Base-by-base conservation (phyloP, 1,139 yeast genomes). In the Lizanozyma gosingica region DNA sequence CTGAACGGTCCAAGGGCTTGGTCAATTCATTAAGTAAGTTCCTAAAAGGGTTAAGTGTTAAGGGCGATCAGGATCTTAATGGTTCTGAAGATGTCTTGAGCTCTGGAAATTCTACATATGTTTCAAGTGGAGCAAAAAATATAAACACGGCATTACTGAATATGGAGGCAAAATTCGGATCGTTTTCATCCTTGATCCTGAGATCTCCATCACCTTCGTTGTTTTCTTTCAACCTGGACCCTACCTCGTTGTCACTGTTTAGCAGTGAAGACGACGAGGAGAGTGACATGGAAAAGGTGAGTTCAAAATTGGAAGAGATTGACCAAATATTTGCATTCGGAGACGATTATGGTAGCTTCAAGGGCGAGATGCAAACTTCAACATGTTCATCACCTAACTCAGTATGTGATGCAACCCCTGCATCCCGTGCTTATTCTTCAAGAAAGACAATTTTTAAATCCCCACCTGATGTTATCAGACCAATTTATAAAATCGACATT, bases 391-490 rank as follows among this genome's bases (percentile, higher is more conserved):
- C 11, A 14, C 14, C 6, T 33, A 4, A 11, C 16, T 15, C 35
- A 4, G 32, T 8, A n/a, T 29, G 3, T 3, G 29, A 34, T 2
- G 36, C 54, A 6, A 52, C 29, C 11, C 29, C 29, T 51, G 50
- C 54, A 54, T 14, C 41, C 54, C 3, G 40, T 56, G 2, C 59
- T 63, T 15, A 61, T 65, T 37, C 76, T 76, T 11, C 76, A 77
- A 2, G 79, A 73, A 45, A 22, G 29, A 22, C 29, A 11, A 54
- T 74, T 29, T 54, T 63, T 35, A 58, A 55, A 33, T 53, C 65
- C 14, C 69, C 75, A 1, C 79, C 80, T 2, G 76, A 72, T 34
- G 61, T 74, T 4, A 54, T 63, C 14, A 54, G 76, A 36, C 79
- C 78, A 8, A 48, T 63, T 14, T 71, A 61, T 52, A 71, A 68